These are phyloP conservation scores for Ustilago vetiveriae DNA, from an alignment of 1,284 basidiomycete genomes.

Conservation along the genomic window DNA sequence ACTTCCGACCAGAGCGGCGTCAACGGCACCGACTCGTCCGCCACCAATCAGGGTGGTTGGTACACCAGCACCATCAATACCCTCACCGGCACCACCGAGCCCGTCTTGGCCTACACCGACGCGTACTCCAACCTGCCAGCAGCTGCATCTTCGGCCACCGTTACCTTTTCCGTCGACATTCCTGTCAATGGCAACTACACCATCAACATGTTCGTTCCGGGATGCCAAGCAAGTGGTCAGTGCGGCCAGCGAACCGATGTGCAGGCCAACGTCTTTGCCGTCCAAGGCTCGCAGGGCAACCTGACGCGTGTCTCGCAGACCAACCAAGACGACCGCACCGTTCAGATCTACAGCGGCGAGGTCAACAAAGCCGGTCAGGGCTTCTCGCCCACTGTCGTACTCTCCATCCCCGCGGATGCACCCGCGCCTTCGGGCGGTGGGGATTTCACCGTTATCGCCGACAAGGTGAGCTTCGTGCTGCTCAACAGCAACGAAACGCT, in stretches of 20 bases:
- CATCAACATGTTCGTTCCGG: constrained; percentile 84
- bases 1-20: constrained; percentile 50
- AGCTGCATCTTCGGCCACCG: constrained; percentile 73
- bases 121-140: constrained; percentile 74
- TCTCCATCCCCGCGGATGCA: constrained; percentile 55
- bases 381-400: constrained; percentile 51
- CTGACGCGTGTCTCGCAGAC: constrained; percentile 78
- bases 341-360: constrained; percentile 81
- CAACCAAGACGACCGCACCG: constrained; percentile 74
- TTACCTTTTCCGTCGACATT: constrained; percentile 90
- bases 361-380: constrained; percentile 71
- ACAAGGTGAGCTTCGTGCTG: constrained; percentile 68
- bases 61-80: constrained; percentile 50
- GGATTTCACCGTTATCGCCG: constrained; percentile 77
- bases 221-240: constrained; percentile 82
- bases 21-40: constrained; percentile 47
- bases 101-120: constrained; percentile 78
- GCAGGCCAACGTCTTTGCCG: constrained; percentile 81
- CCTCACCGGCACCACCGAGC: constrained; percentile 79
- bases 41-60: constrained; percentile 57
- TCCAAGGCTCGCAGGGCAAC: constrained; percentile 35
- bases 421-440: constrained; percentile 75
- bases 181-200: constrained; percentile 86
- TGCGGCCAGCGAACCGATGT: constrained; percentile 84
- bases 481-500: constrained; percentile 54